Evolutionary conservation across 768 basidiomycete species (phyloP).

Genomic region (Sarcodon sp.): DNA sequence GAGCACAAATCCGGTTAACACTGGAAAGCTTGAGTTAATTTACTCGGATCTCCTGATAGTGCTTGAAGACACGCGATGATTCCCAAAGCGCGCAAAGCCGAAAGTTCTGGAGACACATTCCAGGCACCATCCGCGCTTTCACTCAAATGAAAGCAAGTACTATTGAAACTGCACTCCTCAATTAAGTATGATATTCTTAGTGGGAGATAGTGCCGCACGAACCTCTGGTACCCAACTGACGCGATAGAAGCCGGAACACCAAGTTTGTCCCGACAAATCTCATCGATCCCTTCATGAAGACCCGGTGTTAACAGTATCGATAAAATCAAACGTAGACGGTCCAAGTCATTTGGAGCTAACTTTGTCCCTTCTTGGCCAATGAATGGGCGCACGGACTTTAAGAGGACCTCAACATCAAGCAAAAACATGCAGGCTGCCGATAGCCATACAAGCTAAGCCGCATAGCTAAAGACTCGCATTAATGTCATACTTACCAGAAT

Average conservation of each 20-base stretch:
- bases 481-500: slow-evolving; percentile 10
- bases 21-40: background rate
- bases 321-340: slow-evolving; percentile 45
- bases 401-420: slow-evolving; percentile 14
- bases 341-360: slow-evolving; percentile 19
- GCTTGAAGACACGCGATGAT: slow-evolving; percentile 58
- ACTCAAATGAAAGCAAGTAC: slow-evolving; percentile 28
- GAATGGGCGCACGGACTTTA: slow-evolving; percentile 3
- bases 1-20: background rate
- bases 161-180: slow-evolving; percentile 18
- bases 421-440: slow-evolving; percentile 17
- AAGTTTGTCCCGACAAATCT: slow-evolving; percentile 47
- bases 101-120: slow-evolving; percentile 59
- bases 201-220: too few species aligned
- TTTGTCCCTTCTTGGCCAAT: slow-evolving; percentile 2
- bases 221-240: slow-evolving; percentile 40
- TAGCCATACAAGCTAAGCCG: background rate
- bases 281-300: slow-evolving; percentile 57
- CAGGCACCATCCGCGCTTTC: slow-evolving; percentile 35
- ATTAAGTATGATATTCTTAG: background rate
- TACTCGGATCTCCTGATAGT: slow-evolving; percentile 66
- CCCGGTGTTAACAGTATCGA: slow-evolving; percentile 58
- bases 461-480: background rate
- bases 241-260: slow-evolving; percentile 26
- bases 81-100: slow-evolving; percentile 57